A percentile compares a stretch with the other conserved stretches of the same genome.
Evolutionary conservation across 441 rosid genomes (phyloP).

Genomic region (Adansonia madagascariensis): DNA sequence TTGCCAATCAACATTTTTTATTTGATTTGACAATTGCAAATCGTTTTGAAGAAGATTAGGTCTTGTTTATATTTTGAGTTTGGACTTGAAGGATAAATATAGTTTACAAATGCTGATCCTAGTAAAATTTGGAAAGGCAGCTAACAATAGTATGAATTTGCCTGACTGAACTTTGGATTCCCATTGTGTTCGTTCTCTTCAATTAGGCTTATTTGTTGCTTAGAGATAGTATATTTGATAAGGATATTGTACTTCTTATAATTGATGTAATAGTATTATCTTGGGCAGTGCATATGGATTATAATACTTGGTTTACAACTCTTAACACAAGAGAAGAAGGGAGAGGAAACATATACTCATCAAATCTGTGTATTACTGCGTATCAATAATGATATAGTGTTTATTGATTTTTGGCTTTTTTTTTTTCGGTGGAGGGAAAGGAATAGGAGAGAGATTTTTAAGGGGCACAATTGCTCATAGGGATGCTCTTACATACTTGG

Average conservation of each 20-base stretch:
- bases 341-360: background rate
- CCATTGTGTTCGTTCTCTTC: background rate
- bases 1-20: background rate
- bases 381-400: background rate
- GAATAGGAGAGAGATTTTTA: background rate
- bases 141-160: background rate
- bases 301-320: too few relatives aligned
- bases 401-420: background rate
- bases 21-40: background rate
- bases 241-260: background rate
- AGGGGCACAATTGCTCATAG: background rate
- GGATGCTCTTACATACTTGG: background rate
- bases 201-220: background rate
- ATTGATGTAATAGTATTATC: background rate
- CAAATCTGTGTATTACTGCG: conserved; percentile 1
- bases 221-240: background rate
- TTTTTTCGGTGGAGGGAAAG: background rate
- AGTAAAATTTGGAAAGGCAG: background rate
- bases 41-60: background rate
- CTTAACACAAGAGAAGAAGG: background rate
- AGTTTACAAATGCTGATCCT: background rate
- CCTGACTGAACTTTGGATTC: background rate
- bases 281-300: background rate
- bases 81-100: background rate
- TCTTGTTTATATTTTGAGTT: background rate